Base-by-base conservation (phyloP, 371 early-diverging fungal species). In the Actinomortierella wolfii region DNA sequence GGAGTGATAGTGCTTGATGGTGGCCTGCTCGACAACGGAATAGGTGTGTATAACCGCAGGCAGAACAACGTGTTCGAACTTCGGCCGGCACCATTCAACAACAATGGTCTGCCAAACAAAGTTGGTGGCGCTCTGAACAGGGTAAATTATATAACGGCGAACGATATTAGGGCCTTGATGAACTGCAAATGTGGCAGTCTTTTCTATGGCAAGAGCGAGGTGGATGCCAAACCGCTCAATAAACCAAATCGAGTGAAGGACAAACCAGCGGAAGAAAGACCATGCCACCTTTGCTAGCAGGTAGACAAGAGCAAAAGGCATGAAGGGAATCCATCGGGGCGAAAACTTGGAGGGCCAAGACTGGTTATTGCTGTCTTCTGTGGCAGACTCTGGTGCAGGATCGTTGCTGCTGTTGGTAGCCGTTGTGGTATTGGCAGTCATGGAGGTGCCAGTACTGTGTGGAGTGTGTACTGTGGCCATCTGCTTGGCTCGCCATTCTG, bases 221-320 rank as follows among this genome's bases (percentile, higher is more conserved):
- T 49, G 44, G 20, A 55, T 20, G 7, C 49, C 23, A 1, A 50
- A 34, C 13, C 54, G 48, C 50, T 73, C 74, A 9, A 52, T 51
- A n/a, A 46, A 34, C n/a, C 59, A 53, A 34, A 73, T 42, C 11
- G 54, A 52, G 54, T 59, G 54, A 2, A 73, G 43, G 18, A 66
- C 54, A 6, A 67, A 47, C n/a, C 43, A 26, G 1, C 74, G 74
- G n/a, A 73, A 46, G 15, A 51, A 47, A 2, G 51, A 28, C 58
- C 62, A 67, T 25, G 55, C 41, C 2, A 67, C 60, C 26, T 63
- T 73, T 49, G 59, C 15, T 45, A 56, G 44, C 17, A 73, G 57
- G 25, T 66, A 67, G 54, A 73, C 43, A 42, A 73, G 55, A 0
- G 74, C 74, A 25, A 73, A 58, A 20, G 74, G 74, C 11, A 73